Evolutionary conservation across 2,329 filamentous ascomycete genomes (phyloP), one percentile per base, ranked within the genome.

Genomic region (Scedosporium apiospermum): DNA sequence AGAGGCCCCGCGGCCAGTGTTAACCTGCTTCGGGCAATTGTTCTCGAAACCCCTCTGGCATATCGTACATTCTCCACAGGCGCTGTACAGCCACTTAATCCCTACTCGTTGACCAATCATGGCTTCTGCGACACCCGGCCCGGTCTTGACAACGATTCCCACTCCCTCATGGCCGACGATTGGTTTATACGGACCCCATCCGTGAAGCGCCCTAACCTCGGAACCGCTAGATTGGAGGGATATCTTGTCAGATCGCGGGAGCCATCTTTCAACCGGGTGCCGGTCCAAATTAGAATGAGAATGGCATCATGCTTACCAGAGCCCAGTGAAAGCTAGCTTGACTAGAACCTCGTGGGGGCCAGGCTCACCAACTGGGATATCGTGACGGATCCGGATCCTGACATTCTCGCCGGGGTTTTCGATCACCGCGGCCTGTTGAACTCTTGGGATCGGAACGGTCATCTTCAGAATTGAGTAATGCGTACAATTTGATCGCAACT

Each of bases 81-180:
- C 75, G 4, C 72, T 76, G 64, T 74, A 77, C 0, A 79, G 69
- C 77, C 77, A 79, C 64, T 78, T 78, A 0, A 79, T 71, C 0
- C 77, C 77, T 0, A 79, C 77, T 2, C 74, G 64, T 21, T 72
- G 72, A 1, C 68, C 68, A 4, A 78, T 34, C 3, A 78, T 23
- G 0, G 63, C 64, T 0, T 64, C 6, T 0, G 69, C 63, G 0
- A 72, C 76, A 0, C 63, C 62, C 0, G 69, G 38, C 0, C 77
- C 77, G 0, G 74, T 9, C 18, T 68, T 68, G 1, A 72, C 69
- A 1, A 74, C 68, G 0, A 23, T 66, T 2, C 72, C 72, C 0
- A 74, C 65, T 0, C 72, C 72, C 63, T 74, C 72, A 14, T 74
- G 72, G 3, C 72, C 71, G 1, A 73, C 62, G 3, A 73, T 61